phyloP scores from a whole-genome alignment of 768 basidiomycete species.

The Trametes cinnabarina region DNA sequence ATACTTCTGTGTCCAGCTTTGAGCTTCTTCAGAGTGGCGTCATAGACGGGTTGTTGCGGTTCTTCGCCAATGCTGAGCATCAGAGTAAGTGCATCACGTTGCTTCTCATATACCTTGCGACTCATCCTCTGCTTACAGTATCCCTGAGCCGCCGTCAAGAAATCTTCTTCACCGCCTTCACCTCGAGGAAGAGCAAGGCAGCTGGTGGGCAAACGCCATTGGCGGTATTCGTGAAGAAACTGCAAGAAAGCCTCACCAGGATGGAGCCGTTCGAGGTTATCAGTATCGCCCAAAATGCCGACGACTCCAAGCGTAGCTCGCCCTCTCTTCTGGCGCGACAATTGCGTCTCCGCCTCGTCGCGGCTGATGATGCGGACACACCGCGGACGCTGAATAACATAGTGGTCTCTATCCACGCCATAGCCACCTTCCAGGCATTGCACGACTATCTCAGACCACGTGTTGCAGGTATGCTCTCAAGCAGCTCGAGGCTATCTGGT shows the following conservation, averaged over 20 bases:
- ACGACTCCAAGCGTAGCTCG: slow-evolving; percentile 89
- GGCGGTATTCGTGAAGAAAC: slow-evolving; percentile 83
- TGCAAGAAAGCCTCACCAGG: slow-evolving; percentile 92
- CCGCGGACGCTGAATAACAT: slow-evolving; percentile 86
- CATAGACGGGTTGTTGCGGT: slow-evolving; percentile 80
- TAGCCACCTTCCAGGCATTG: slow-evolving; percentile 95
- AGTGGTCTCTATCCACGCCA: slow-evolving; percentile 96
- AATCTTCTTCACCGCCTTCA: slow-evolving; percentile 77
- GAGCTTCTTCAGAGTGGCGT: slow-evolving; percentile 93
- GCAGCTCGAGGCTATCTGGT: slow-evolving; percentile 68
- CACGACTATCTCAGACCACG: slow-evolving; percentile 95
- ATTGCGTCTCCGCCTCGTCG: slow-evolving; percentile 84
- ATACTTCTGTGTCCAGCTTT: slow-evolving; percentile 88
- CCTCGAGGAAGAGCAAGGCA: slow-evolving; percentile 47
- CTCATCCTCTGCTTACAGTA: slow-evolving; percentile 43
- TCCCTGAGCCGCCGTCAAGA: slow-evolving; percentile 64
- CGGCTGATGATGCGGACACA: slow-evolving; percentile 84
- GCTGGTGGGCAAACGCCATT: slow-evolving; percentile 57
- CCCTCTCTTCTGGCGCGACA: slow-evolving; percentile 91
- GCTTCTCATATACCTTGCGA: slow-evolving; percentile 8
- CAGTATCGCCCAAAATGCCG: slow-evolving; percentile 78
- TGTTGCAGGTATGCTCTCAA: slow-evolving; percentile 67
- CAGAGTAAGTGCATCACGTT: slow-evolving; percentile 43
- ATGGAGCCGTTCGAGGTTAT: slow-evolving; percentile 96
- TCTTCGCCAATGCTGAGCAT: slow-evolving; percentile 60